Evolutionary conservation across 345 rosid genomes (phyloP), one percentile per base, ranked within the genome.

Genomic region (Corchorus capsularis): DNA sequence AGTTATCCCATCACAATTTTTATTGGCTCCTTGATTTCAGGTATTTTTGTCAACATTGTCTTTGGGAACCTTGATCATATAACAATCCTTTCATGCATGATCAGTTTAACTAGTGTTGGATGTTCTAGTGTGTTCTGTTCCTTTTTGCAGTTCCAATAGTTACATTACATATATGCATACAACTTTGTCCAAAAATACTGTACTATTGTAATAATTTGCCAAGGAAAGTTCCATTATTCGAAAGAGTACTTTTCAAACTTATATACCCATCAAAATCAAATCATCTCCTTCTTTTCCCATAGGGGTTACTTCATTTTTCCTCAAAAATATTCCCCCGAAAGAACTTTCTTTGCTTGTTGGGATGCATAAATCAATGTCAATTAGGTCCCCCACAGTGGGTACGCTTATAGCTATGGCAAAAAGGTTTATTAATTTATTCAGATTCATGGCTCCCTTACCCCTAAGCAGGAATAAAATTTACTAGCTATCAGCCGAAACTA

Each of bases 361-460:
- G 22, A 39, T 56, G 64, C 47, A 37, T 22, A 27, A 0, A 27
- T 27, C 27, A 27, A 27, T 27, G 27, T 27, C 55, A 13, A 9
- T 45, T 14, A 46, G 76, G 67, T 45, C 57, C 76, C 66, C 73
- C 16, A 11, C 12, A 13, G 39, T 43, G 70, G 53, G n/a, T n/a
- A 43, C 27, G 8, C 3, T 27, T 45, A 13, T 45, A 13, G 17
- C 75, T 1, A 20, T 16, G 61, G 49, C 32, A 20, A 60, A 61
- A 60, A 72, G 22, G 45, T 6, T 8, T 27, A 1, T 27, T 27
- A 27, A 27, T 27, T 39, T 39, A 63, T 52, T 49, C 77, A 63
- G 60, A 63, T 74, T 63, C 71, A 60, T 50, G 70, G 50, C 19
- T 74, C 71, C 71, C 45, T 63, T 19, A 57, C 12, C 75, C 17